Evolutionary conservation across 2,329 filamentous ascomycete genomes (phyloP).

Genomic region (Xylaria sp.): DNA sequence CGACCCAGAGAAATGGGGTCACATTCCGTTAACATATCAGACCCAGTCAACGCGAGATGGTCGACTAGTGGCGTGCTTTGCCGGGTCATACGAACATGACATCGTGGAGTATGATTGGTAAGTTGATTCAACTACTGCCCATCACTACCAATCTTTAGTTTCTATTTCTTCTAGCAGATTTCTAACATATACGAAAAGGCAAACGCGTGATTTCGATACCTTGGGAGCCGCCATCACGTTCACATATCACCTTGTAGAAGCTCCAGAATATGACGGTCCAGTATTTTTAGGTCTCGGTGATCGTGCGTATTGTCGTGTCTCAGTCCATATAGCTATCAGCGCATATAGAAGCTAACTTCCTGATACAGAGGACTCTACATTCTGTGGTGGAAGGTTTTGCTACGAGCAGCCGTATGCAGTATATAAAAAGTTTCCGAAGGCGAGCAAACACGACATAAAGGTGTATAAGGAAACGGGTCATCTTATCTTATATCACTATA

Average conservation of each 20-base stretch:
- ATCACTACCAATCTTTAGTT: background rate
- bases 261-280: constrained; percentile 32
- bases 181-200: constrained; percentile 2
- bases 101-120: constrained; percentile 30
- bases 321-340: too few relatives aligned
- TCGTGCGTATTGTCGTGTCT: background rate
- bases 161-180: background rate
- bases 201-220: constrained; percentile 36
- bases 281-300: constrained; percentile 39
- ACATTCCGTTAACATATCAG: constrained; percentile 32
- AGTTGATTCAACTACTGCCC: background rate
- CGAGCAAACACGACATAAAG: constrained; percentile 30
- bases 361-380: constrained; percentile 32
- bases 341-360: too few relatives aligned
- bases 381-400: constrained; percentile 31
- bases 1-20: constrained; percentile 34
- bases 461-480: constrained; percentile 35
- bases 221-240: constrained; percentile 38
- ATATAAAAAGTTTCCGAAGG: constrained; percentile 31
- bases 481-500: constrained; percentile 33
- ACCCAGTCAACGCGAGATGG: constrained; percentile 33
- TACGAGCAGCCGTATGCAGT: constrained; percentile 33
- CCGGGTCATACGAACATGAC: constrained; percentile 33
- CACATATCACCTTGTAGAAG: constrained; percentile 35
- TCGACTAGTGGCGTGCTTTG: constrained; percentile 37